Evolutionary conservation across 2,329 filamentous ascomycete genomes (phyloP).

Genomic region (Beauveria rudraprayagi): DNA sequence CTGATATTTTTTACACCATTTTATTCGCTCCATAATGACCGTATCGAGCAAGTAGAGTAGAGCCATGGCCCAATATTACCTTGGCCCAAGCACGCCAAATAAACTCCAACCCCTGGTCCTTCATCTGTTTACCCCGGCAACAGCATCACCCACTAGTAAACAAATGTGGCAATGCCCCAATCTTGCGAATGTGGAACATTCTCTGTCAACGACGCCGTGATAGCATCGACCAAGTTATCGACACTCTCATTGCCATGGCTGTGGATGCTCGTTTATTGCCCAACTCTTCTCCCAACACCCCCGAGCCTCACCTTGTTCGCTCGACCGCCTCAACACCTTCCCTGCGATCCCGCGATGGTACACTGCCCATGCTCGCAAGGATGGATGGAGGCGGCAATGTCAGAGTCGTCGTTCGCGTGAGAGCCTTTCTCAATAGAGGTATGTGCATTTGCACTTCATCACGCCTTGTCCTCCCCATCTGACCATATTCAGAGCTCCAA

Average conservation of each 20-base stretch:
- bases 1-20: too few species aligned
- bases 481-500: slow-evolving; percentile 59
- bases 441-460: slow-evolving; percentile 17
- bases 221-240: slow-evolving; percentile 30
- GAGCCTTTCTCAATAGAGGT: slow-evolving; percentile 75
- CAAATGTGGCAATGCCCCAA: slow-evolving; percentile 17
- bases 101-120: neutral
- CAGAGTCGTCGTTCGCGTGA: slow-evolving; percentile 71
- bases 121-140: slow-evolving; percentile 25
- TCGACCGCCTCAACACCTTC: slow-evolving; percentile 75
- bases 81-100: neutral
- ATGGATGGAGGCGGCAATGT: slow-evolving; percentile 67
- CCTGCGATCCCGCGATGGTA: slow-evolving; percentile 62
- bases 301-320: slow-evolving; percentile 31
- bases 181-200: slow-evolving; percentile 28
- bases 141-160: slow-evolving; percentile 25
- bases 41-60: too few species aligned
- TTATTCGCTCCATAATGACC: too few species aligned
- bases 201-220: slow-evolving; percentile 34
- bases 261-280: slow-evolving; percentile 39
- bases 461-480: slow-evolving; percentile 5
- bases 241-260: slow-evolving; percentile 33
- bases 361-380: slow-evolving; percentile 47
- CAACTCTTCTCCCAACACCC: slow-evolving; percentile 25
- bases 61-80: too few species aligned